Conservation (phyloP, 1,284 basidiomycete species). For the Pseudozyma hubeiensis region DNA sequence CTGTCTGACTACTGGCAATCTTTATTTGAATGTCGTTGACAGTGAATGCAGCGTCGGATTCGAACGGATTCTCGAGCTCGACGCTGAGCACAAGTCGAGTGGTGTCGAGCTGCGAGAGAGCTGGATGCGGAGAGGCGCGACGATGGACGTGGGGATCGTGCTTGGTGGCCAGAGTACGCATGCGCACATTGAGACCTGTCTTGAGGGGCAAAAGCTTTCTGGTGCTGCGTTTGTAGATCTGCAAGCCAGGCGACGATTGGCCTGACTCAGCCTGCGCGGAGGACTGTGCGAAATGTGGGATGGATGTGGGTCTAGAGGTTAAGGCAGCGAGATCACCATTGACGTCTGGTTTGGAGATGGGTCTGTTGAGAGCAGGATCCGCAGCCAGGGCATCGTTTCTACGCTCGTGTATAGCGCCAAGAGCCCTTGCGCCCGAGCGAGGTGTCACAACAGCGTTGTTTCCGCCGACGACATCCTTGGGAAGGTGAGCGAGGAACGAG, state of each 20-base stretch:
- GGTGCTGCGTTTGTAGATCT: constrained; percentile 48
- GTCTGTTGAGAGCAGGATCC: constrained; percentile 6
- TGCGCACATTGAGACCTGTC: constrained; percentile 47
- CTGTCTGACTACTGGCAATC: constrained; percentile 7
- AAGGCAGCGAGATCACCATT: constrained; percentile 40
- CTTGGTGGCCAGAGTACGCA: constrained; percentile 47
- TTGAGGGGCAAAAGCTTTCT: constrained; percentile 32
- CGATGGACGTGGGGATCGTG: constrained; percentile 16
- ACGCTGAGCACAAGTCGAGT: constrained; percentile 45
- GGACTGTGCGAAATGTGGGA: neutral
- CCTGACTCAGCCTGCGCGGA: neutral
- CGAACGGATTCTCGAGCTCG: constrained; percentile 49
- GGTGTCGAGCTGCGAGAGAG: constrained; percentile 13
- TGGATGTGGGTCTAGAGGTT: neutral
- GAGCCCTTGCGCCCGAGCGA: constrained; percentile 28
- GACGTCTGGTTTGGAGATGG: constrained; percentile 14
- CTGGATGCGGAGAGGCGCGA: constrained; percentile 1
- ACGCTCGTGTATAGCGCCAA: constrained; percentile 26
- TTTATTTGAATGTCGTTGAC: constrained; percentile 35
- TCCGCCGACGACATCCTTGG: constrained; percentile 33
- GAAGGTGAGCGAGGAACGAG: constrained; percentile 35
- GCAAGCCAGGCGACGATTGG: constrained; percentile 4
- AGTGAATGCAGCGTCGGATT: constrained; percentile 25
- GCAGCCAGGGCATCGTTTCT: constrained; percentile 13
- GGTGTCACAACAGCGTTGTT: constrained; percentile 50